Evolutionary conservation across 2,329 filamentous ascomycete genomes (phyloP).

Genomic region (Fusarium multiceps): DNA sequence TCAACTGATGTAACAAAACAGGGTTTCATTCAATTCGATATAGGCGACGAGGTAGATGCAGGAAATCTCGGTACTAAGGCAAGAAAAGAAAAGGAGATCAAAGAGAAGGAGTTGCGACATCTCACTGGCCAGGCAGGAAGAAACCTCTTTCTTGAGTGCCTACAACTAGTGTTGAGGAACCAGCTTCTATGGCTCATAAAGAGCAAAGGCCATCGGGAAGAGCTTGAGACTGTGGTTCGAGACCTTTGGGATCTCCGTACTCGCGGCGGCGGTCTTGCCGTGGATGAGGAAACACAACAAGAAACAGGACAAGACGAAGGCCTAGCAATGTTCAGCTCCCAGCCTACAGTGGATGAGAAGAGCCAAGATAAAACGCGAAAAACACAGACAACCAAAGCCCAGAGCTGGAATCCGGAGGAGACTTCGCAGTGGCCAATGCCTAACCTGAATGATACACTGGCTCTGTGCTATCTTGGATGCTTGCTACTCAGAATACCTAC

Average conservation of each 20-base stretch:
- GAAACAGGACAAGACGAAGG: conserved; percentile 42
- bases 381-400: conserved; percentile 48
- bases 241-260: conserved; percentile 86
- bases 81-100: conserved; percentile 68
- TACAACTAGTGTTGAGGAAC: conserved; percentile 86
- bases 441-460: conserved; percentile 78
- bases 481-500: conserved; percentile 80
- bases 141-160: conserved; percentile 82
- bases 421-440: conserved; percentile 68
- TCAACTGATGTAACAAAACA: conserved; percentile 37
- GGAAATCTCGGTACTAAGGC: conserved; percentile 67
- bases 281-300: conserved; percentile 38
- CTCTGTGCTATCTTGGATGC: conserved; percentile 82
- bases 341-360: conserved; percentile 45
- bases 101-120: conserved; percentile 65
- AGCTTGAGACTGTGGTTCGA: conserved; percentile 81
- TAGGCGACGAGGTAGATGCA: conserved; percentile 77
- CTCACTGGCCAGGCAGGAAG: conserved; percentile 75
- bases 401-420: conserved; percentile 59
- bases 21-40: conserved; percentile 67
- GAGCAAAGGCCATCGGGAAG: conserved; percentile 71
- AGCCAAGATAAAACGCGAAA: not conserved
- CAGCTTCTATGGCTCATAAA: conserved; percentile 81
- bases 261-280: conserved; percentile 55
- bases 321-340: conserved; percentile 55